A percentile compares a stretch with the other conserved stretches of the same genome.
These are phyloP conservation scores for Fusarium pseudograminearum DNA, from an alignment of 2,329 filamentous ascomycete species.

Conservation along the genomic window DNA sequence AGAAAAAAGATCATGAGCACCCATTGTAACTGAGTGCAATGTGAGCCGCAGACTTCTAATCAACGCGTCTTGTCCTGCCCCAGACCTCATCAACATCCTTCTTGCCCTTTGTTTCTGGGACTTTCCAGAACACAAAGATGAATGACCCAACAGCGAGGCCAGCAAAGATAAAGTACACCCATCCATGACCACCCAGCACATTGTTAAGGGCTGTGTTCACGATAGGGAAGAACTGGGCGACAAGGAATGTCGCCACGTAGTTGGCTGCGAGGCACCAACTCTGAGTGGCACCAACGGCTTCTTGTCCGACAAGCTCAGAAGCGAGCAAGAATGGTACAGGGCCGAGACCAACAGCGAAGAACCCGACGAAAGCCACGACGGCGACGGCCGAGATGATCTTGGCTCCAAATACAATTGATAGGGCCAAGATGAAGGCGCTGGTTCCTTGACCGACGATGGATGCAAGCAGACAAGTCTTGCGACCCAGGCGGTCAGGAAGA, in stretches of 20 bases:
- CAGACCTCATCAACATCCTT: constrained; percentile 90
- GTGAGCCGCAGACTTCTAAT: constrained; percentile 52
- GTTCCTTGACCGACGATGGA: constrained; percentile 88
- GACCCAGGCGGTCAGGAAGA: constrained; percentile 86
- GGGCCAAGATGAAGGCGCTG: constrained; percentile 79
- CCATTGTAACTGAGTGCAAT: background rate
- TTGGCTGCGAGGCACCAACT: constrained; percentile 89
- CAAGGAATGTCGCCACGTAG: constrained; percentile 90
- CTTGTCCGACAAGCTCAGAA: constrained; percentile 88
- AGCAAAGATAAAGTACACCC: constrained; percentile 93
- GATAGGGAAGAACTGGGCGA: constrained; percentile 95
- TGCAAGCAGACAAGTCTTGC: constrained; percentile 84
- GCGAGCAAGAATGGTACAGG: constrained; percentile 96
- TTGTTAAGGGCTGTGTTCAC: constrained; percentile 79
- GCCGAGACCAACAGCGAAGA: constrained; percentile 90
- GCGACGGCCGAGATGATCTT: constrained; percentile 83
- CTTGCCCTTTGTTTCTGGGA: constrained; percentile 92
- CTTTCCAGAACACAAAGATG: constrained; percentile 76
- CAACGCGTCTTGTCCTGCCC: constrained; percentile 72
- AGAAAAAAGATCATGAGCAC: background rate
- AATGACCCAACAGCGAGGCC: constrained; percentile 76
- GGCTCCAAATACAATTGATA: constrained; percentile 80
- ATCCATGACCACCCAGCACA: constrained; percentile 75
- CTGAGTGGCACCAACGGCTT: constrained; percentile 92
- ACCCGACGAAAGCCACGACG: constrained; percentile 86